phyloP scores from a whole-genome alignment of 345 rosid species.

The Eucalyptus tenuipes region DNA sequence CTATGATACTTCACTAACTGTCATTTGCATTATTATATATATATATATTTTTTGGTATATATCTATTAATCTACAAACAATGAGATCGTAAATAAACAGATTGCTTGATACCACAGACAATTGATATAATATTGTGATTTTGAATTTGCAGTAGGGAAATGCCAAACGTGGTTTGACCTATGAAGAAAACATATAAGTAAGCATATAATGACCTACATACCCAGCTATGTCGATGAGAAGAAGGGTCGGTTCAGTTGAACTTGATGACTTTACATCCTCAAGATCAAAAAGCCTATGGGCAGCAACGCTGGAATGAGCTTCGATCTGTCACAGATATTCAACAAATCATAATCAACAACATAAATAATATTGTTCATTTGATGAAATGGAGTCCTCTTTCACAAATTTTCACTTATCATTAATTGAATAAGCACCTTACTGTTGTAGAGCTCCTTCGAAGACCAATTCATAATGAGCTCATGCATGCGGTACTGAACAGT shows the following conservation, averaged over 20 bases:
- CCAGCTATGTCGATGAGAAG: constrained; percentile 83
- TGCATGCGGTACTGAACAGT: constrained; percentile 97
- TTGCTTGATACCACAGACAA: not conserved
- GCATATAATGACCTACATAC: constrained; percentile 10
- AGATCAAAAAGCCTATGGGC: constrained; percentile 79
- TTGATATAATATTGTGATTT: not conserved
- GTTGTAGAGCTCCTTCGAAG: constrained; percentile 77
- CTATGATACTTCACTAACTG: not conserved
- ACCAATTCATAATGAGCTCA: constrained; percentile 97
- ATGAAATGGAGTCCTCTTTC: not conserved
- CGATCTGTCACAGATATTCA: constrained; percentile 21
- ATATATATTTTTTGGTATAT: not conserved
- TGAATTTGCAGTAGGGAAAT: not conserved
- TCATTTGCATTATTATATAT: not conserved
- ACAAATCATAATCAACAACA: not conserved
- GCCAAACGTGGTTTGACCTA: not conserved
- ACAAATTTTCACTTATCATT: not conserved
- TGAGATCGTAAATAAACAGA: not conserved
- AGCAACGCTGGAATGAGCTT: constrained; percentile 83
- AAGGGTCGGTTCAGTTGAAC: constrained; percentile 78
- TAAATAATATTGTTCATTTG: not conserved
- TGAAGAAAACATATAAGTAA: not conserved
- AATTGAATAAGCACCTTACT: constrained; percentile 34
- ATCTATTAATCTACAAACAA: not conserved
- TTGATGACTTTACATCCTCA: constrained; percentile 47